Conservation (phyloP, 2,329 filamentous ascomycete species). For the Cadophora gregata region DNA sequence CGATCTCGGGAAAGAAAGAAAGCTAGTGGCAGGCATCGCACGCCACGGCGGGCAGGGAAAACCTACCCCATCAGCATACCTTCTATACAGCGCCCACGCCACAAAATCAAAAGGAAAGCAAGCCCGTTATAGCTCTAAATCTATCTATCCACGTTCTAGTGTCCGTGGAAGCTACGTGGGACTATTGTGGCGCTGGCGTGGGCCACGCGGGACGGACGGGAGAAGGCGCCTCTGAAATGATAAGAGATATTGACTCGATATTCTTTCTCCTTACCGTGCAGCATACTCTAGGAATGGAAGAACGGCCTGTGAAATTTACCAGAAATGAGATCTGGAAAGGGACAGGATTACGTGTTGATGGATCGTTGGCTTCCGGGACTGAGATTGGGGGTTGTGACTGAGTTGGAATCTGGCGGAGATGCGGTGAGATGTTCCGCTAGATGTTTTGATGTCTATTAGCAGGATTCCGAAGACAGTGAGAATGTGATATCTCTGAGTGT, state of each 20-base stretch:
- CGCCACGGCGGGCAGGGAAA: no score
- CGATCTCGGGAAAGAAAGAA: no score
- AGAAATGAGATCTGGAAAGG: not conserved
- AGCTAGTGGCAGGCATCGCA: no score
- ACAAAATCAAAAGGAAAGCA: not conserved
- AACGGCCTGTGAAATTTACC: not conserved
- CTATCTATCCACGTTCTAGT: slow-evolving; percentile 7
- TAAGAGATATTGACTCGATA: not conserved
- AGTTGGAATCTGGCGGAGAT: no score
- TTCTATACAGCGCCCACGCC: not conserved
- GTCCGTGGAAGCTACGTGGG: not conserved
- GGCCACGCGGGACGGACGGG: not conserved
- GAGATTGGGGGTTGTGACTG: no score
- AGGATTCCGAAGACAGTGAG: no score
- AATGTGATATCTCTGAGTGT: no score
- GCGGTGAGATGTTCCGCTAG: not conserved
- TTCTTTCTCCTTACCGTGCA: not conserved
- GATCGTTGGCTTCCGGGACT: not conserved
- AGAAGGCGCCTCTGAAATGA: not conserved
- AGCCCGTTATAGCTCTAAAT: not conserved
- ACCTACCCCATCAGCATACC: not conserved
- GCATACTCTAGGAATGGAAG: no score
- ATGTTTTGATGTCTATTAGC: no score
- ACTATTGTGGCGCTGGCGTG: slow-evolving; percentile 3
- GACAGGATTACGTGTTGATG: no score